phyloP scores from a whole-genome alignment of 169 alveolate genomes.

The Plasmodium vinckei region DNA sequence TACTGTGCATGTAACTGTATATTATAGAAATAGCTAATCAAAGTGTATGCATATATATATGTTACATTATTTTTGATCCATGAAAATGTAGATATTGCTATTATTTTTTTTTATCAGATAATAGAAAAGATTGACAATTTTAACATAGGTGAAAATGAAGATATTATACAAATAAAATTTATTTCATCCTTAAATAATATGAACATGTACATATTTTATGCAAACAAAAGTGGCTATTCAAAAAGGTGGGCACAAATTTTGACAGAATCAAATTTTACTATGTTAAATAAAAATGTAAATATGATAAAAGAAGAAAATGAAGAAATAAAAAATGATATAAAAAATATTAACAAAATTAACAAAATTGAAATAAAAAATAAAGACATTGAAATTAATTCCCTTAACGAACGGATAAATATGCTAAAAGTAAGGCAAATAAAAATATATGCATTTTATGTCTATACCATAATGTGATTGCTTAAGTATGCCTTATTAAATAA shows the following conservation, averaged over 20 bases:
- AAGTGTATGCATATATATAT: background rate
- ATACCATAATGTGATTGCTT: no score
- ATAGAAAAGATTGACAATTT: slow-evolving; percentile 21
- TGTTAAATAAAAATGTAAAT: slow-evolving; percentile 20
- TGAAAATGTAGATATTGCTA: no score
- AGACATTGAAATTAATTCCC: slow-evolving; percentile 30
- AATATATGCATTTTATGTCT: background rate
- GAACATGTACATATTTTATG: slow-evolving; percentile 20
- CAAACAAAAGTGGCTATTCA: slow-evolving; percentile 12
- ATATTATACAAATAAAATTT: slow-evolving; percentile 41
- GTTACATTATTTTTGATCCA: background rate
- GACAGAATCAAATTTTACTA: slow-evolving; percentile 19
- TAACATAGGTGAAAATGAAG: slow-evolving; percentile 29
- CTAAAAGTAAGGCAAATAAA: slow-evolving; percentile 13
- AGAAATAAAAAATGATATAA: slow-evolving; percentile 23
- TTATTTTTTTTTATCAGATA: slow-evolving; percentile 8
- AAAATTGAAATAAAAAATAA: slow-evolving; percentile 55
- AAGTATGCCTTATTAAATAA: background rate
- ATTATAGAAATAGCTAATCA: no score
- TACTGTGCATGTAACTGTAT: no score
- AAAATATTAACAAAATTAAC: slow-evolving; percentile 13
- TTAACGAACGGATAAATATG: slow-evolving; percentile 17
- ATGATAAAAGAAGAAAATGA: slow-evolving; percentile 46
- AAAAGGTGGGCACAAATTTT: slow-evolving; percentile 40
- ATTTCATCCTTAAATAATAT: background rate